Base-by-base conservation (phyloP, 1,139 yeast species). In the Taphrina wiesneri region DNA sequence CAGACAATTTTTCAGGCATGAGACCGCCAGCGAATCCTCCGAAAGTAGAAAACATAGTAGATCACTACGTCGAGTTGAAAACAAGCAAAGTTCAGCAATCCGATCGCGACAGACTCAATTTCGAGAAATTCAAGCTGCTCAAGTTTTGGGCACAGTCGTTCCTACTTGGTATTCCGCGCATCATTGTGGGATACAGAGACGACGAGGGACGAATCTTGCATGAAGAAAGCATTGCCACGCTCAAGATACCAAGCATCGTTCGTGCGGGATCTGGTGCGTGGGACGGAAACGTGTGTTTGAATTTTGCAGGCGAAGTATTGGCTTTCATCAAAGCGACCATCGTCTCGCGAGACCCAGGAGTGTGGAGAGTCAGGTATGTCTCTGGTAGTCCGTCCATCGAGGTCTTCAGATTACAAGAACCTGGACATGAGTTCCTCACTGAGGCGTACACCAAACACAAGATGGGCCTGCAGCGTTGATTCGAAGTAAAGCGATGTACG, bases 121-220 rank as follows among this genome's bases (percentile, higher is more conserved):
- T 92, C 73, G 97, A 92, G 74, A 69, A 47, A 6, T 54, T 83
- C 76, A 75, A 91, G 86, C 76, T 92, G 53, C 84, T 87, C 75
- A 84, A 81, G 69, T 82, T 95, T 0, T 95, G 99, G 99, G 91
- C 96, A 2, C 98, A 92, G 77, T 87, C 96, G 70, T 95, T 92
- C 75, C 78, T 95, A 49, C 81, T 90, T 64, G 99, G 99, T 2
- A 82, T 92, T 19, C 86, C 87, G 11, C 84, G 83, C 69, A 81
- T 93, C 2, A 83, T 89, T 0, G 89, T 90, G 74, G 99, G 97
- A 0, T 93, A 88, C 76, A 81, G 97, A 70, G 96, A 91, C 74
- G 88, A 88, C 32, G 78, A 83, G 51, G 81, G 88, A 62, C 75
- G 82, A 30, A 77, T 95, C 67, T 79, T 82, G 70, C 77, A 86